Conservation (phyloP, 2,329 filamentous ascomycete species). For the Talaromyces sp. region DNA sequence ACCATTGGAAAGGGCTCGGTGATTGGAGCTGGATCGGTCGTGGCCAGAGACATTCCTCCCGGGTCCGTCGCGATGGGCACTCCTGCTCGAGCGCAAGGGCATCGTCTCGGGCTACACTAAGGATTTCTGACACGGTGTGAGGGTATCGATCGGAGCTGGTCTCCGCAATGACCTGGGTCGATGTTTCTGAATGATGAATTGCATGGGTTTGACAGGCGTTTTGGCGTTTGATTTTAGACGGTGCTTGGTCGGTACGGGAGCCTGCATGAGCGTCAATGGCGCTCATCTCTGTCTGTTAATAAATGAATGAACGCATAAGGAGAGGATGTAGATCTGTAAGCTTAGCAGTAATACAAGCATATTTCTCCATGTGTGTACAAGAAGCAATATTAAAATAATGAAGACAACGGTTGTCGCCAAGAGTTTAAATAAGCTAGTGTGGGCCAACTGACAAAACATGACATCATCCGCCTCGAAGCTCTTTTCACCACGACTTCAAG, state of each 20-base stretch:
- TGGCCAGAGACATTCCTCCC: conserved; percentile 25
- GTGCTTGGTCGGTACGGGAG: neutral
- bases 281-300: neutral
- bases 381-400: neutral
- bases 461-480: conserved; percentile 8
- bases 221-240: neutral
- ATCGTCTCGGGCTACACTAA: neutral
- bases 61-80: conserved; percentile 34
- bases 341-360: neutral
- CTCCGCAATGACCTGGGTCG: neutral
- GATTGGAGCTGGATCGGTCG: conserved; percentile 28
- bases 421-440: neutral
- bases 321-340: neutral
- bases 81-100: conserved; percentile 23
- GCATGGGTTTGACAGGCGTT: neutral
- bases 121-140: conserved; percentile 15
- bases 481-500: neutral
- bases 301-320: conserved; percentile 4
- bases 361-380: neutral
- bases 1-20: conserved; percentile 34
- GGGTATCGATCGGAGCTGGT: neutral
- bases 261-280: neutral
- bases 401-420: neutral
- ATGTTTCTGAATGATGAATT: neutral
- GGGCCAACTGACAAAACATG: conserved; percentile 11